Percentiles rank a stretch among this genome's conserved stretches.
These are phyloP conservation scores for Pythium volutum DNA, from an alignment of 352 stramenopile species.

Conservation along the genomic window DNA sequence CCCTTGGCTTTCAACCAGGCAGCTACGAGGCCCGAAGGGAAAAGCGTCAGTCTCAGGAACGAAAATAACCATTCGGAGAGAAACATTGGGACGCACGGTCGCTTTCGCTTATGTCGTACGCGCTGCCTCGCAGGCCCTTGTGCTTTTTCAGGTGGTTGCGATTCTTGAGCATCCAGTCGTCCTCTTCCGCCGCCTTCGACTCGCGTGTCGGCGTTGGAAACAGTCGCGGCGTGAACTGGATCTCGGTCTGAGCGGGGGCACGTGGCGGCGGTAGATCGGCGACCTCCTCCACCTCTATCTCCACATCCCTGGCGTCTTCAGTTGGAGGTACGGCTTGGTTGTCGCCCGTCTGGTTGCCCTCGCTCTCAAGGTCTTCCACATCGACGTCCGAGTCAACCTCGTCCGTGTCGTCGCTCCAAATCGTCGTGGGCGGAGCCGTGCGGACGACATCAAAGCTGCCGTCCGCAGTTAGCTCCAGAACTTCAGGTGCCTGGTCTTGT, in stretches of 20 bases:
- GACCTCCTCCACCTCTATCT: constrained; percentile 7
- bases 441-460: constrained; percentile 47
- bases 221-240: constrained; percentile 72
- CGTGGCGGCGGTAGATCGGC: constrained; percentile 36
- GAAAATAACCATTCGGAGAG: background rate
- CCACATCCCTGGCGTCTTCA: constrained; percentile 6
- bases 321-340: too few species aligned
- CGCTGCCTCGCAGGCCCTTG: constrained; percentile 43
- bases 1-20: constrained; percentile 86
- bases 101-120: constrained; percentile 83
- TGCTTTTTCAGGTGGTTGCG: constrained; percentile 74
- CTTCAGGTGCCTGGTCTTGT: constrained; percentile 8
- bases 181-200: constrained; percentile 77
- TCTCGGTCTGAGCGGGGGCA: constrained; percentile 39
- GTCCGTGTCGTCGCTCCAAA: background rate
- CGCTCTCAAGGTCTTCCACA: constrained; percentile 8
- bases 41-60: background rate
- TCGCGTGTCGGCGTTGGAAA: constrained; percentile 78
- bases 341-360: background rate
- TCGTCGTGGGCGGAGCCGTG: constrained; percentile 4
- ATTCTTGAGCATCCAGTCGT: constrained; percentile 85
- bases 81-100: constrained; percentile 46
- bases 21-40: constrained; percentile 31
- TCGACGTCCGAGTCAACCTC: background rate
- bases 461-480: constrained; percentile 54